Conservation (phyloP, 2,329 filamentous ascomycete species). For the Calonectria hongkongensis region DNA sequence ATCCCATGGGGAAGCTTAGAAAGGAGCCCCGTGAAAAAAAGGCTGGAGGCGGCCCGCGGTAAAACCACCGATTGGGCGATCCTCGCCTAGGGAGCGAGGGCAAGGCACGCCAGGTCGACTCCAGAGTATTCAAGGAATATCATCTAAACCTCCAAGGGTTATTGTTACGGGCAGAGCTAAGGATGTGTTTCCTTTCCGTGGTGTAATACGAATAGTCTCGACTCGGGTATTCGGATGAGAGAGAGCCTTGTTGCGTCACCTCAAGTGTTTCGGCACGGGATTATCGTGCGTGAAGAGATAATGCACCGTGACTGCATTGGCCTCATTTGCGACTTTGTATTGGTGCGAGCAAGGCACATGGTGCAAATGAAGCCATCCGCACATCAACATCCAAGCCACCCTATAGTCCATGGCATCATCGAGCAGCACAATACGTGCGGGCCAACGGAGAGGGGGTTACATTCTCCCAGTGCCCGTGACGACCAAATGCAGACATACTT, state of each 20-base stretch:
- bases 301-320: constrained; percentile 8
- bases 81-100: constrained; percentile 31
- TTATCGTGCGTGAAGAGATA: background rate
- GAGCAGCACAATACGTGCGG: constrained; percentile 4
- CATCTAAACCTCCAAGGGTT: constrained; percentile 29
- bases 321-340: constrained; percentile 16
- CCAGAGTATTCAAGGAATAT: constrained; percentile 36
- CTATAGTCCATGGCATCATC: constrained; percentile 14
- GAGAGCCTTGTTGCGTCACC: constrained; percentile 10
- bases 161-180: background rate
- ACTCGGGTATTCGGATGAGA: constrained; percentile 15
- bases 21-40: constrained; percentile 29
- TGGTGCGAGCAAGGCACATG: constrained; percentile 6
- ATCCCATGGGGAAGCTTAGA: background rate
- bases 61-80: constrained; percentile 50
- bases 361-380: constrained; percentile 25
- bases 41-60: constrained; percentile 9
- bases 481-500: background rate
- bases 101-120: constrained; percentile 26
- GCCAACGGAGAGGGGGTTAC: constrained; percentile 24
- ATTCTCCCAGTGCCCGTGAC: constrained; percentile 18
- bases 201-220: constrained; percentile 1
- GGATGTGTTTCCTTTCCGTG: background rate
- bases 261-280: background rate
- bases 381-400: constrained; percentile 23